phyloP scores from a whole-genome alignment of 2,329 filamentous ascomycete genomes.

The Coniella vitis region DNA sequence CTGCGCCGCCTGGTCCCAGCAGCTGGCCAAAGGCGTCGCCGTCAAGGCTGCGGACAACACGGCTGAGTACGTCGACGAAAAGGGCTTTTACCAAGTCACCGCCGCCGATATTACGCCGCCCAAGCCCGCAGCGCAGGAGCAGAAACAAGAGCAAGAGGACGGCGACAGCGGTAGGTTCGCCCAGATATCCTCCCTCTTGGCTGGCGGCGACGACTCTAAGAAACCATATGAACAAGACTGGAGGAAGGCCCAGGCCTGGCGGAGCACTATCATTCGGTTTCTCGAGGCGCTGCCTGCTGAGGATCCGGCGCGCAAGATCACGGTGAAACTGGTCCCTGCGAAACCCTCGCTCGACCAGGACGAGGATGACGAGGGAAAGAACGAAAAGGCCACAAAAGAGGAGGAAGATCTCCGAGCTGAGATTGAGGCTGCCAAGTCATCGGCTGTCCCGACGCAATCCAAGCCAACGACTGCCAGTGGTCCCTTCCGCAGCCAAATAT shows the following conservation, averaged over 20 bases:
- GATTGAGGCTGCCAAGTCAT: constrained; percentile 6
- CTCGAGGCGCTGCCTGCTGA: constrained; percentile 39
- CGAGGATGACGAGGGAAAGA: constrained; percentile 18
- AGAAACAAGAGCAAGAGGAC: constrained; percentile 2
- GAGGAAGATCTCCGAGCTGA: background rate
- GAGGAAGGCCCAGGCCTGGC: constrained; percentile 38
- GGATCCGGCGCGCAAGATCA: constrained; percentile 41
- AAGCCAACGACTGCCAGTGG: constrained; percentile 5
- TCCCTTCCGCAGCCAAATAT: constrained; percentile 32
- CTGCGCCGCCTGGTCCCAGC: constrained; percentile 55
- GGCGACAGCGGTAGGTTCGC: background rate
- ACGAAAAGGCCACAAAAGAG: background rate
- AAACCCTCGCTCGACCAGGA: constrained; percentile 22
- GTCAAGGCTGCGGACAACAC: constrained; percentile 31
- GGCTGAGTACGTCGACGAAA: constrained; percentile 20
- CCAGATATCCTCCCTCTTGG: constrained; percentile 14
- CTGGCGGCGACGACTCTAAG: constrained; percentile 16
- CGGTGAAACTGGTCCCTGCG: constrained; percentile 28
- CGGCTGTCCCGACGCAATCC: background rate
- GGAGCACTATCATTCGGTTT: constrained; percentile 38
- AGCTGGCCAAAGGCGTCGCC: constrained; percentile 32
- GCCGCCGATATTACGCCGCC: constrained; percentile 23
- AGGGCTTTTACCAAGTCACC: constrained; percentile 42
- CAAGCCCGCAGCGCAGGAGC: constrained; percentile 18
- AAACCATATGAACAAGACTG: constrained; percentile 24